phyloP scores from a whole-genome alignment of 202 grass and related monocot species.

The Digitaria exilis region DNA sequence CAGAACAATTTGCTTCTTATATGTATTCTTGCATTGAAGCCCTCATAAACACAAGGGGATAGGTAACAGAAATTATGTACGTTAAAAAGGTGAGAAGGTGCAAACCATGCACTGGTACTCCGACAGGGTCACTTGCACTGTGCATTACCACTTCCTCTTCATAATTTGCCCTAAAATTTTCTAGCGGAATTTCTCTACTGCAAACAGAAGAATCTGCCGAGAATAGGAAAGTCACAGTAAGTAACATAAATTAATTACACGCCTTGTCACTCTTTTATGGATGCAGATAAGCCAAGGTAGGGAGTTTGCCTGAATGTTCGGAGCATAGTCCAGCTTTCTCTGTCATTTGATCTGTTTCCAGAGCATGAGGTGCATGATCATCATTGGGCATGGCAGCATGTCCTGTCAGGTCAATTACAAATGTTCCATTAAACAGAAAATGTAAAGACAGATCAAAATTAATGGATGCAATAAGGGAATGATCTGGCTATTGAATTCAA shows the following conservation, averaged over 20 bases:
- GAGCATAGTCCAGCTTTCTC: slow-evolving; percentile 32
- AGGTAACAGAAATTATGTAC: slow-evolving; percentile 3
- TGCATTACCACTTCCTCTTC: slow-evolving; percentile 13
- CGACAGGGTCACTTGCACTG: neutral
- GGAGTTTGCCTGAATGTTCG: slow-evolving; percentile 31
- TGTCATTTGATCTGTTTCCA: slow-evolving; percentile 19
- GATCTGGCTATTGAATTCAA: slow-evolving; percentile 11
- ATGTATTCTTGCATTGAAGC: slow-evolving; percentile 5
- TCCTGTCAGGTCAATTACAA: slow-evolving; percentile 27
- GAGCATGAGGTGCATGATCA: slow-evolving; percentile 23
- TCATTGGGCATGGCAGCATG: slow-evolving; percentile 11
- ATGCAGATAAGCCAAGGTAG: slow-evolving; percentile 9
- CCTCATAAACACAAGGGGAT: neutral
- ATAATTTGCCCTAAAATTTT: neutral
- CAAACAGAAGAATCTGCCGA: slow-evolving; percentile 31
- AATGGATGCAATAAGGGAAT: neutral
- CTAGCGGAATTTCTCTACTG: slow-evolving; percentile 1
- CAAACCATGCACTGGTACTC: slow-evolving; percentile 38
- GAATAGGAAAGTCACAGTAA: neutral
- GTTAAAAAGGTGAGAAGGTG: slow-evolving; percentile 21
- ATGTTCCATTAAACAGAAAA: slow-evolving; percentile 15
- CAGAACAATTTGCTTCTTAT: neutral
- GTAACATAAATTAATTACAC: neutral
- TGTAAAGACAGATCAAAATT: neutral
- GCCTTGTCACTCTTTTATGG: neutral